These are phyloP conservation scores for Puccinia horiana DNA, from an alignment of 1,284 basidiomycete species.

Conservation along the genomic window DNA sequence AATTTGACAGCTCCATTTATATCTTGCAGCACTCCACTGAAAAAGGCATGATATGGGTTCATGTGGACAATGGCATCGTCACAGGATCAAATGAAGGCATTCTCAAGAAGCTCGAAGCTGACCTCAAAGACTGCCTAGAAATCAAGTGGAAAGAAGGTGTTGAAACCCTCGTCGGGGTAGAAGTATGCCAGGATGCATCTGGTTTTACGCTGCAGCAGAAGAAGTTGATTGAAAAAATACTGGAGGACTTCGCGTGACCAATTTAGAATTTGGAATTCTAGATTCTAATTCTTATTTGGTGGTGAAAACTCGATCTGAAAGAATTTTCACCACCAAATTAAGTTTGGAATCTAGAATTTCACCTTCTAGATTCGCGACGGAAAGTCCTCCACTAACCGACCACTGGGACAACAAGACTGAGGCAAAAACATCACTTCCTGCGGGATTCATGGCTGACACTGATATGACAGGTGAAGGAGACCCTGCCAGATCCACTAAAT, in stretches of 20 bases:
- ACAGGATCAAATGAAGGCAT: not conserved
- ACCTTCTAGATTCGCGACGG: too few species aligned
- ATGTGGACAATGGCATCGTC: constrained; percentile 6
- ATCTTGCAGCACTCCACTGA: not conserved
- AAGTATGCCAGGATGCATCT: not conserved
- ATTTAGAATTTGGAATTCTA: too few species aligned
- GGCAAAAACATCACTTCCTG: not conserved
- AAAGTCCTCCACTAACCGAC: too few species aligned
- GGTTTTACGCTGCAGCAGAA: not conserved
- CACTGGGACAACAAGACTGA: not conserved
- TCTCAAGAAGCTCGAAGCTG: not conserved
- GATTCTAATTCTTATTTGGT: too few species aligned
- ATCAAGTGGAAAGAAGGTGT: not conserved
- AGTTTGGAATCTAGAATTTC: too few species aligned
- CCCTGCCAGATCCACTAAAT: not conserved
- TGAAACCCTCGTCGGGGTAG: not conserved
- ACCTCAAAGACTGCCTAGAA: not conserved
- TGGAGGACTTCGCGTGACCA: too few species aligned
- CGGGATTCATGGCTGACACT: not conserved
- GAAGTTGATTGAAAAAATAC: not conserved
- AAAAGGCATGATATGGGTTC: not conserved
- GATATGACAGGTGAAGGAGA: not conserved
- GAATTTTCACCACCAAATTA: too few species aligned
- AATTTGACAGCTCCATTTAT: constrained; percentile 13
- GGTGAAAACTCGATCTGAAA: too few species aligned